Evolutionary conservation across 495 filamentous ascomycete species (phyloP).

Genomic region (Cairneyella variabilis): DNA sequence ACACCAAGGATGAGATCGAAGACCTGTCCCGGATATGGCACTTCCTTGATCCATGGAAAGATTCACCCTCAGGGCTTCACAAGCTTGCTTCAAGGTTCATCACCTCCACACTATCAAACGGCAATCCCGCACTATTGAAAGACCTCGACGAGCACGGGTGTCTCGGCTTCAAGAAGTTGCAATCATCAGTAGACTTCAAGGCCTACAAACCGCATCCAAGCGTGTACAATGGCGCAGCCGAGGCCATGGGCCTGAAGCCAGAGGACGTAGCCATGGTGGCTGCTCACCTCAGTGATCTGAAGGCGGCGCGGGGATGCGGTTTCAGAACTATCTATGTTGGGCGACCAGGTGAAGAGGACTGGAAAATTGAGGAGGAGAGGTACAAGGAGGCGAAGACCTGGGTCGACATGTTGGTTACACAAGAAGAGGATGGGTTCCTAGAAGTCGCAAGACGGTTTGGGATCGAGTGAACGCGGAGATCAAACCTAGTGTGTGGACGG

Average conservation of each 20-base stretch:
- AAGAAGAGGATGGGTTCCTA: constrained; percentile 47
- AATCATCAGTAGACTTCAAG: constrained; percentile 66
- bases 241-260: constrained; percentile 50
- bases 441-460: constrained; percentile 49
- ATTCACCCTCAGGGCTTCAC: constrained; percentile 53
- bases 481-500: too few species aligned
- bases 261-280: constrained; percentile 74
- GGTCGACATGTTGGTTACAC: constrained; percentile 60
- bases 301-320: constrained; percentile 59
- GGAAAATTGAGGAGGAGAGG: constrained; percentile 44
- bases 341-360: constrained; percentile 60
- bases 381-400: constrained; percentile 52
- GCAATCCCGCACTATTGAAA: constrained; percentile 61
- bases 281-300: constrained; percentile 65
- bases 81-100: constrained; percentile 50
- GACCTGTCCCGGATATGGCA: constrained; percentile 66
- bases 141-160: constrained; percentile 55
- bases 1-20: constrained; percentile 51
- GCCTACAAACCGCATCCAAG: constrained; percentile 71
- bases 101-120: constrained; percentile 70
- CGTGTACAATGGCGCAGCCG: constrained; percentile 65
- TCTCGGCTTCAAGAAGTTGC: constrained; percentile 58
- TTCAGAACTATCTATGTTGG: constrained; percentile 75
- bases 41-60: constrained; percentile 63
- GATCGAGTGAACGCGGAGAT: constrained; percentile 11